Evolutionary conservation across 441 rosid species (phyloP), one percentile per base, ranked within the genome.

Genomic region (Gossypium lobatum): DNA sequence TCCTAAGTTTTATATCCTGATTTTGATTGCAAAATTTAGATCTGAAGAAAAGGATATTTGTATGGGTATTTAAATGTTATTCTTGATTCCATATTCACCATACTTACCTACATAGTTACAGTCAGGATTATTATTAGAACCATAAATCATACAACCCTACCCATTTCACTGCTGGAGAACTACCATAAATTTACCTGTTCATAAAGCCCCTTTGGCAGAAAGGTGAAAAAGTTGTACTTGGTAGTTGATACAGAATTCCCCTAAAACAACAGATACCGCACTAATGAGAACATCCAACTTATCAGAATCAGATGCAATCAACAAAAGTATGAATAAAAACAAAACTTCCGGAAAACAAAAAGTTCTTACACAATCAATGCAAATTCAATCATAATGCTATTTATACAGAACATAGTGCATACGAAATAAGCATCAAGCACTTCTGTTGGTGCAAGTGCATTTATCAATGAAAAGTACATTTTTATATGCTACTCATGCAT

Each of bases 241-340:
- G 99, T 96, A 31, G 99, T 96, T 20, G 99, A 89, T 79, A 93
- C 80, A 37, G 97, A 87, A 83, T 96, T 96, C 34, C 97, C 98
- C 99, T 96, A 84, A 63, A 85, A 79, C 64, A 84, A 63, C 61
- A 73, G 68, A 75, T 61, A 53, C 48, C 53, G 74, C 4, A 54
- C 48, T 25, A 70, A 85, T 84, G 26, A 83, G 75, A 75, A 61
- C 60, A 25, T 20, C 6, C 64, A 62, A 54, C 34, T 57, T 16
- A 82, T 53, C 25, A 74, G 18, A 54, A 70, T 72, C 64, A 58
- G 34, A 39, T 34, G 63, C n/a, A 48, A 21, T 64, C 62, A 48
- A 11, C 18, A 66, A 52, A 46, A 4, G 7, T 16, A 25, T 58
- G 72, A 39, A 45, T 34, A 42, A 52, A 66, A 70, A 39, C 45